Evolutionary conservation across 192 early-diverging fungal genomes (phyloP), one percentile per base, ranked within the genome.

Genomic region (Gryganskiella cystojenkinii): DNA sequence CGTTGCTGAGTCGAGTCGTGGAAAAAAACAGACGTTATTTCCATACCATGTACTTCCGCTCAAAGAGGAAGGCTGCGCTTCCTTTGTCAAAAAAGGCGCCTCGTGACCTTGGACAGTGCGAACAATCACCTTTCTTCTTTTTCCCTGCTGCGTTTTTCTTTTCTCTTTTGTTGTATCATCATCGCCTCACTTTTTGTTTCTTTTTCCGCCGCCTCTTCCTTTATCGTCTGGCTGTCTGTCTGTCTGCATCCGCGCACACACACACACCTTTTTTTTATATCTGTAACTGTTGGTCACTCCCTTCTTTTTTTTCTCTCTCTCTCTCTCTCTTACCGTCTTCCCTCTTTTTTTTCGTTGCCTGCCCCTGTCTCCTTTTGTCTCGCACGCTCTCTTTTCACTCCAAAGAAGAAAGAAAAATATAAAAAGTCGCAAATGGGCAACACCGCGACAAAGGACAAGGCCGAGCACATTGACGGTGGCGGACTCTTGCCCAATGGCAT

Each of bases 401-500:
- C n/a, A n/a, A n/a, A n/a, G n/a, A n/a, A n/a, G n/a, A n/a, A n/a
- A n/a, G n/a, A n/a, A n/a, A n/a, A n/a, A n/a, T n/a, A n/a, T n/a
- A n/a, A n/a, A n/a, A n/a, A n/a, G n/a, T n/a, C n/a, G n/a, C n/a
- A n/a, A 52, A 83, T 83, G 81, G 81, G 81, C 65, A 83, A 83
- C 42, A 63, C 76, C 31, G 69, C 60, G 11, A 74, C 67, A 51
- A 83, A 83, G 65, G 81, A 83, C 45, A 70, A 71, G 24, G 55
- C 68, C 24, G 81, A 83, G 55, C 71, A 78, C 30, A 86, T 90
- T 55, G 92, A 94, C 76, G 86, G 88, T 13, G 92, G 92, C 13
- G 59, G 71, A 34, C 66, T 94, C 24, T 66, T 82, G 20, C 92
- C 91, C 27, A 88, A 88, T 74, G 91, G 90, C 10, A 84, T 94